Evolutionary conservation across 352 stramenopile genomes (phyloP), one percentile per base, ranked within the genome.

Genomic region (Pythium insidiosum): DNA sequence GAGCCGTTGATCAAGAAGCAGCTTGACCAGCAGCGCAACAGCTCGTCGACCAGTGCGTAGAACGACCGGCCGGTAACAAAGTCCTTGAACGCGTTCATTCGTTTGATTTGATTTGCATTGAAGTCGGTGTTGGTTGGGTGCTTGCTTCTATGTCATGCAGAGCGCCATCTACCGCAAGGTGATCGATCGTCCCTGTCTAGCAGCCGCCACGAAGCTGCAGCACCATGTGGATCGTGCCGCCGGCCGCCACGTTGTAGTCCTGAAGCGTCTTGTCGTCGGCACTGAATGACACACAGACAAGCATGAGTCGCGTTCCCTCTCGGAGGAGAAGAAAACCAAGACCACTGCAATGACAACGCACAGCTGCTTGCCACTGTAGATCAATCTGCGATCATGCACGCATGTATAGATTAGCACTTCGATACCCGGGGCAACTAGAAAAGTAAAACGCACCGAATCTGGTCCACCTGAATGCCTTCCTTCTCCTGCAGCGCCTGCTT

Each of bases 401-500:
- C n/a, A n/a, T n/a, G n/a, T n/a, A n/a, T n/a, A n/a, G n/a, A n/a
- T n/a, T n/a, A n/a, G n/a, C n/a, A n/a, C n/a, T n/a, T n/a, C n/a
- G n/a, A n/a, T 22, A 26, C 13, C 11, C 11, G 20, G 12, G n/a
- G 20, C 29, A 43, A 28, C 16, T n/a, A 39, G 31, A 11, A 10
- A 15, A 35, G 24, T 38, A 13, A 9, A 46, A 38, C 38, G 45
- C 42, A 73, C 56, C 75, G 62, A 50, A 90, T 91, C 47, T 89
- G 78, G 58, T 91, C 75, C 38, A 88, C 77, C 39, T 95, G 83
- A 41, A 97, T 97, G 43, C 95, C 96, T 66, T 99, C 96, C 67
- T 98, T 98, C 73, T 99, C 96, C 68, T 99, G 95, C 45, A 99
- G 70, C 34, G 90, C 82, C 61, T 98, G 91, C 72, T 99, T 99